Evolutionary conservation across 352 stramenopile genomes (phyloP).

Genomic region (Pythium biforme): DNA sequence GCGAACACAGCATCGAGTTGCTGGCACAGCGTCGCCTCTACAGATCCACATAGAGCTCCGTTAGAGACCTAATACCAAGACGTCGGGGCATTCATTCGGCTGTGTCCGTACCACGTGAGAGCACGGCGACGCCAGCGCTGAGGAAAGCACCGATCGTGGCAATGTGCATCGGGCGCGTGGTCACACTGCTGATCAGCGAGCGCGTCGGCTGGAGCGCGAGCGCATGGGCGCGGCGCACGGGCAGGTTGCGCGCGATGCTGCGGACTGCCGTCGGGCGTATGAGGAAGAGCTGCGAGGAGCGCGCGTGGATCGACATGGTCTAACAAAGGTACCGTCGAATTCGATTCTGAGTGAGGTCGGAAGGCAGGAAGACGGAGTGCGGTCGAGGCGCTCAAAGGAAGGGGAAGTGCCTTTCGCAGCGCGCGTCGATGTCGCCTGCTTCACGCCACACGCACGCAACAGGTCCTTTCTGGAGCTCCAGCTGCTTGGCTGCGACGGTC

Average conservation of each 20-base stretch:
- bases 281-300: slow-evolving; percentile 39
- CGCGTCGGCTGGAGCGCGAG: slow-evolving; percentile 18
- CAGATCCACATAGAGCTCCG: too few species aligned
- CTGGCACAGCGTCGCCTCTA: slow-evolving; percentile 51
- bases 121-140: slow-evolving; percentile 43
- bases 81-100: too few species aligned
- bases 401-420: too few species aligned
- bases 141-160: slow-evolving; percentile 47
- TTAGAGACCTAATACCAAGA: too few species aligned
- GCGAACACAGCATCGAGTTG: slow-evolving; percentile 36
- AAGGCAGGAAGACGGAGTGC: not conserved
- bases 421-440: slow-evolving; percentile 16
- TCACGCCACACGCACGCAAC: slow-evolving; percentile 1
- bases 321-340: not conserved
- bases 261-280: slow-evolving; percentile 24
- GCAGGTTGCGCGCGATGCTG: slow-evolving; percentile 25
- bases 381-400: not conserved
- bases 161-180: slow-evolving; percentile 9
- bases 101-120: slow-evolving; percentile 33
- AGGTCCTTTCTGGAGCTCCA: slow-evolving; percentile 20
- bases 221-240: slow-evolving; percentile 26
- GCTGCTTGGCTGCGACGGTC: slow-evolving; percentile 21
- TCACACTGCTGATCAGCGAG: slow-evolving; percentile 2
- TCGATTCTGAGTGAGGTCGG: slow-evolving; percentile 4
- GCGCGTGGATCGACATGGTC: slow-evolving; percentile 42